Base-by-base conservation (phyloP, 2,329 filamentous ascomycete genomes). In the Colletotrichum paranaense region DNA sequence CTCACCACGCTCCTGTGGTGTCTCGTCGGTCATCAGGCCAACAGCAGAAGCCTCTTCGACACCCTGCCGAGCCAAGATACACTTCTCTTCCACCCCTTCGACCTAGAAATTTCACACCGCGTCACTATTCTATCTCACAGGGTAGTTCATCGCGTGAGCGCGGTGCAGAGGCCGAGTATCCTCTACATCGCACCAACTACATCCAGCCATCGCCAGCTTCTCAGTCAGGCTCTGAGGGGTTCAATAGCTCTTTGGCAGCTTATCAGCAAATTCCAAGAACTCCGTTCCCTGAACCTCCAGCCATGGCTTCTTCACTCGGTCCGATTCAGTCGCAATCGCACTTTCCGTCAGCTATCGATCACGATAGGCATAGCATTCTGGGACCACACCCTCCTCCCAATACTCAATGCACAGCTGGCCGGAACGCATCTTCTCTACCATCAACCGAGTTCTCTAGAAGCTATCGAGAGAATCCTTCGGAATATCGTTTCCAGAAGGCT, bases 1-100 rank as follows among this genome's bases (percentile, higher is more conserved):
- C 24, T 26, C 28, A n/a, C 9, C n/a, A 14, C 38, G 53, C 28
- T 24, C 22, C 35, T 24, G 53, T 8, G 35, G 32, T 62, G n/a
- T 46, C 60, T 69, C 62, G 22, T 11, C 12, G 30, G 53, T 9
- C 53, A n/a, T 19, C 42, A 19, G 35, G 38, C 22, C 28, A 35
- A 26, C 19, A 22, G 19, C 62, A 30, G 35, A 32, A 38, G 62
- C 5, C 28, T 53, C 52, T 46, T 7, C 42, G n/a, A 11, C 42
- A 28, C 30, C 26, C 16, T 38, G 19, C 3, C 12, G 46, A 32
- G 28, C 49, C n/a, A 11, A 49, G 9, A 19, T 53, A 32, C 28
- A 26, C 59, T 7, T 52, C 62, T 6, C 53, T 69, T 4, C 67
- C 67, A 9, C 12, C 62, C 24, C 62, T 69, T 14, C 62, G 67